Conservation (phyloP, 345 rosid genomes). For the Turritis glabra region DNA sequence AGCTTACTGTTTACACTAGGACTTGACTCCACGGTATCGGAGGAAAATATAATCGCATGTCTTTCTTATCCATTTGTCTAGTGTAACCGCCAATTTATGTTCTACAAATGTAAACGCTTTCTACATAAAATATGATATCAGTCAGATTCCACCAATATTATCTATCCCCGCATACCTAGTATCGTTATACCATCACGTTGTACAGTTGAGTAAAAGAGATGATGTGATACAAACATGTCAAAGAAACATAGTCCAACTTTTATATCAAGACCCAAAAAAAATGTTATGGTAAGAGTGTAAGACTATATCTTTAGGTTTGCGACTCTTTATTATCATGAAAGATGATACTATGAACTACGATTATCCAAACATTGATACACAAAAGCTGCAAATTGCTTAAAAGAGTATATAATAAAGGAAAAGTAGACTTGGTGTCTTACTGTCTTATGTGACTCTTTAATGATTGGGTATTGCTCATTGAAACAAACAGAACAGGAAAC, state of each 20-base stretch:
- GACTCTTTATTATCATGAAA: not conserved
- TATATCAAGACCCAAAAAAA: not conserved
- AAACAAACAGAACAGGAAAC: conserved; percentile 28
- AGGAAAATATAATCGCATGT: not conserved
- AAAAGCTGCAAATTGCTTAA: not conserved
- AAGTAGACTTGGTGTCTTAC: conserved; percentile 19
- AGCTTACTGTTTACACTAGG: not conserved
- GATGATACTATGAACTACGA: not conserved
- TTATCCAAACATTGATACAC: not conserved
- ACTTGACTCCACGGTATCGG: not conserved
- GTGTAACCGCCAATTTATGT: not conserved
- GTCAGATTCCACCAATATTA: too few species aligned
- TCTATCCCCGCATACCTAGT: too few species aligned
- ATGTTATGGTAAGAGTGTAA: too few species aligned
- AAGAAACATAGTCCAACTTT: not conserved
- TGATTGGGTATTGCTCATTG: not conserved
- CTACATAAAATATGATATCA: not conserved
- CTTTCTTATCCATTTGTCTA: not conserved
- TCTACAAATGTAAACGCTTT: not conserved
- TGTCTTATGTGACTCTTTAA: conserved; percentile 8
- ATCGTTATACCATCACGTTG: too few species aligned
- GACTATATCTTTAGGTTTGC: not conserved
- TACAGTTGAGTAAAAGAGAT: too few species aligned
- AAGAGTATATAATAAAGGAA: conserved; percentile 4
- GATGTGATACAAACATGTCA: too few species aligned